A percentile compares a stretch with the other conserved stretches of the same genome.
Evolutionary conservation across 116 monocot genomes (phyloP).

Genomic region (Papilionanthe hybrid): DNA sequence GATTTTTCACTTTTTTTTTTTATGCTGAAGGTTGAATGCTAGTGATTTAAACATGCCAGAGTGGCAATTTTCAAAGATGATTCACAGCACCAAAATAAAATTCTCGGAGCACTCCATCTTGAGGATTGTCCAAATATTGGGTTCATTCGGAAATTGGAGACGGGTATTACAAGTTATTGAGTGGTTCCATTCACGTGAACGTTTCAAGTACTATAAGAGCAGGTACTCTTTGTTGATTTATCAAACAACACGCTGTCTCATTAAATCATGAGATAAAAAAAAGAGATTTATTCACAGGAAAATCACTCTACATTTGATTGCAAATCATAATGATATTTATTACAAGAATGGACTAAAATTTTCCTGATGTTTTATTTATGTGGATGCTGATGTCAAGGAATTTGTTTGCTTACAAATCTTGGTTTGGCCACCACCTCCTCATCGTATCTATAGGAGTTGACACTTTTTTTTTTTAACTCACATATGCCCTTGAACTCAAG

Average conservation of each 20-base stretch:
- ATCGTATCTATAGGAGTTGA: too few species aligned
- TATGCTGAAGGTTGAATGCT: constrained; percentile 69
- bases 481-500: too few species aligned
- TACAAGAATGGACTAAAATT: too few species aligned
- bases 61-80: constrained; percentile 87
- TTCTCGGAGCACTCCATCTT: constrained; percentile 90
- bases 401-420: too few species aligned
- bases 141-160: constrained; percentile 76
- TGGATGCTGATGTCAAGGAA: too few species aligned
- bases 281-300: too few species aligned
- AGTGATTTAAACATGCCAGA: constrained; percentile 84
- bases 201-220: constrained; percentile 86
- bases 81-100: constrained; percentile 73
- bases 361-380: too few species aligned
- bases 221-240: constrained; percentile 38
- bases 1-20: constrained; percentile 7
- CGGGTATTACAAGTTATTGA: constrained; percentile 87
- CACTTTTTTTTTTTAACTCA: too few species aligned
- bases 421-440: too few species aligned
- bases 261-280: too few species aligned
- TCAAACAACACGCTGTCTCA: neutral
- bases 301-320: too few species aligned
- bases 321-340: too few species aligned
- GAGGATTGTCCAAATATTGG: constrained; percentile 83
- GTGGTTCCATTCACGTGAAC: constrained; percentile 81